phyloP scores from a whole-genome alignment of 1,284 basidiomycete genomes.

The Baeospora myosura region DNA sequence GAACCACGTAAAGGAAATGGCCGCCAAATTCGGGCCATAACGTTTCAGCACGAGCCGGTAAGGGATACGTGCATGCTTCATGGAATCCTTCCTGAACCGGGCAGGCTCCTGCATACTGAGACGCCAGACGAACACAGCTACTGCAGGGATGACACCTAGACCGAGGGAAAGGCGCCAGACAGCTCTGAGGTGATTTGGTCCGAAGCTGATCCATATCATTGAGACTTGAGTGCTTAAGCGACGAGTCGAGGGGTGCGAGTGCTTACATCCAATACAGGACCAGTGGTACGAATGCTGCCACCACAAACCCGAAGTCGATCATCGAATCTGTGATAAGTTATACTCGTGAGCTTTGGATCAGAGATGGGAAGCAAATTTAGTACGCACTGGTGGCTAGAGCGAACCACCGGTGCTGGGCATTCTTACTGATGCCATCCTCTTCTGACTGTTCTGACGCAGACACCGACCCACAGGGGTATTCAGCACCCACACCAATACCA shows the following conservation, averaged over 20 bases:
- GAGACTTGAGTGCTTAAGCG: not conserved
- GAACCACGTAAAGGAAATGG: slow-evolving; percentile 75
- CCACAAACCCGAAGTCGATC: slow-evolving; percentile 87
- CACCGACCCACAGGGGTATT: slow-evolving; percentile 90
- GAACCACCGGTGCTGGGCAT: slow-evolving; percentile 80
- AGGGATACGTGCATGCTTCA: slow-evolving; percentile 69
- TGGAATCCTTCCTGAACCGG: slow-evolving; percentile 65
- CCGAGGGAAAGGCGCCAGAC: slow-evolving; percentile 88
- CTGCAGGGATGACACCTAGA: slow-evolving; percentile 79
- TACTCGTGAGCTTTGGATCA: slow-evolving; percentile 7
- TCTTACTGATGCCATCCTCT: slow-evolving; percentile 68
- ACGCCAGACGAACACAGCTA: slow-evolving; percentile 82
- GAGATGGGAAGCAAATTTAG: slow-evolving; percentile 10
- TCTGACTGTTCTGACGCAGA: slow-evolving; percentile 89
- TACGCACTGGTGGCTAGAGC: slow-evolving; percentile 74
- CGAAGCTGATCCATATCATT: slow-evolving; percentile 54
- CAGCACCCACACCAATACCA: slow-evolving; percentile 81
- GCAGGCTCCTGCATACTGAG: slow-evolving; percentile 77
- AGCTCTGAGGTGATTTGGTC: slow-evolving; percentile 71
- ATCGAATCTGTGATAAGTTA: slow-evolving; percentile 51
- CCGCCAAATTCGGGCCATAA: slow-evolving; percentile 67
- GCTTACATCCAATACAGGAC: slow-evolving; percentile 81
- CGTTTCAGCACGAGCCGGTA: slow-evolving; percentile 76
- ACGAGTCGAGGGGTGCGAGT: slow-evolving; percentile 1
- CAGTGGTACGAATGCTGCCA: slow-evolving; percentile 78